Base-by-base conservation (phyloP, 495 filamentous ascomycete species). In the Penicillium macrosclerotiorum region DNA sequence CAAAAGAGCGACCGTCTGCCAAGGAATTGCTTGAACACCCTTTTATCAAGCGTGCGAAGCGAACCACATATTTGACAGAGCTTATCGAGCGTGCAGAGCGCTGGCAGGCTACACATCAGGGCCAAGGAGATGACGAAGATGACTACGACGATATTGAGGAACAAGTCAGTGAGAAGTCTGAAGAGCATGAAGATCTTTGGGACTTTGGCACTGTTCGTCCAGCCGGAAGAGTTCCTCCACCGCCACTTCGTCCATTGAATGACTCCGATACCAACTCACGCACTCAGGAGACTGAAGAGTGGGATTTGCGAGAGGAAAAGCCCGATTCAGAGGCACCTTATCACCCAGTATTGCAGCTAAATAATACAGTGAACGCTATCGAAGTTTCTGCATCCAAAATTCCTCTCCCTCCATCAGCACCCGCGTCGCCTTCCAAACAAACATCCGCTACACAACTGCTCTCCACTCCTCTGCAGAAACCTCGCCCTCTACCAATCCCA, bases 131-230 rank as follows among this genome's bases (percentile, higher is more conserved):
- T 29, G 55, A 69, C 37, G 63, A 71, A 24, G 73, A 77, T 19
- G 83, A 89, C 8, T 82, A 52, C 31, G 54, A 49, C 8, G 71
- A 77, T 24, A 56, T 67, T 5, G 64, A 68, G 33, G 74, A 80
- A 8, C 64, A 73, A 6, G 38, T 60, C 5, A 45, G 57, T 1
- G 48, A 47, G 13, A 42, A 47, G 13, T 37, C 47, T 0, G 64
- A 65, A 24, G 64, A 71, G 25, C 61, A 71, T 7, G 68, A 75
- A 17, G 80, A 95, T 61, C 80, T 95, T 47, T 96, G 91, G 91
- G 91, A 96, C 65, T 96, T 96, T 73, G 90, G 91, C 18, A 96
- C 91, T 2, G 85, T 95, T 36, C 76, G 89, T 32, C 82, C 90
- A 22, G 81, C 77, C 17, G 79, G 75, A 23, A 72, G 84, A 57